These are phyloP conservation scores for Lactarius quietus DNA, from an alignment of 768 basidiomycete genomes.

Conservation along the genomic window DNA sequence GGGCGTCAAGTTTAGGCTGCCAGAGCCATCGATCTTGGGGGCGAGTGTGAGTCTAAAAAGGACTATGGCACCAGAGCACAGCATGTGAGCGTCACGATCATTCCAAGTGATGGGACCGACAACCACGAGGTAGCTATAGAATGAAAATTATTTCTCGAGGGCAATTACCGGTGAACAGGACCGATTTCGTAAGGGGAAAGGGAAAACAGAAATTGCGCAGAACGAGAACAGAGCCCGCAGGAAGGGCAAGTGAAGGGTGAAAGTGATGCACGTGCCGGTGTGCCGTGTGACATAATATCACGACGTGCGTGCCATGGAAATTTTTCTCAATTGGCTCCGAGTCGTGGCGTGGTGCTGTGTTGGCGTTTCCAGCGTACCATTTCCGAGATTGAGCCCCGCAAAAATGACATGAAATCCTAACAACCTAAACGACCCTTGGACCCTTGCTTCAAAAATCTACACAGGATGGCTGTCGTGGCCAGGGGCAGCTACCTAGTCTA, in stretches of 20 bases:
- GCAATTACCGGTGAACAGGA: no score
- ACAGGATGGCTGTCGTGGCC: background rate
- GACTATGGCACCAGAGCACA: constrained; percentile 9
- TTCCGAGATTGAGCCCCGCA: background rate
- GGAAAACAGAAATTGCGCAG: background rate
- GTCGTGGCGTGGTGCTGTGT: background rate
- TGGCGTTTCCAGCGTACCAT: background rate
- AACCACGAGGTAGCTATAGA: background rate
- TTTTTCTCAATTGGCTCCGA: background rate
- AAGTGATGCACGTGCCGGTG: background rate
- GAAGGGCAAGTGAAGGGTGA: background rate
- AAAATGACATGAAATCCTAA: background rate
- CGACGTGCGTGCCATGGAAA: background rate
- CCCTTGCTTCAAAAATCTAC: background rate
- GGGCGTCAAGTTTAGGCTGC: background rate
- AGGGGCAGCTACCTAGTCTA: background rate
- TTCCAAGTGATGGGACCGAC: background rate
- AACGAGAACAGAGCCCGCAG: background rate
- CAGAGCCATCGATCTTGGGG: background rate
- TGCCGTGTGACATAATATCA: background rate
- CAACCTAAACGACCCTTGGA: background rate
- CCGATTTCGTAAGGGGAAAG: background rate
- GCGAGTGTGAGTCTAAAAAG: background rate
- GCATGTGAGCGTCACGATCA: background rate
- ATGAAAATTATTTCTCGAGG: background rate